These are phyloP conservation scores for Funneliformis geosporum DNA, from an alignment of 192 early-diverging fungal species.

Conservation along the genomic window DNA sequence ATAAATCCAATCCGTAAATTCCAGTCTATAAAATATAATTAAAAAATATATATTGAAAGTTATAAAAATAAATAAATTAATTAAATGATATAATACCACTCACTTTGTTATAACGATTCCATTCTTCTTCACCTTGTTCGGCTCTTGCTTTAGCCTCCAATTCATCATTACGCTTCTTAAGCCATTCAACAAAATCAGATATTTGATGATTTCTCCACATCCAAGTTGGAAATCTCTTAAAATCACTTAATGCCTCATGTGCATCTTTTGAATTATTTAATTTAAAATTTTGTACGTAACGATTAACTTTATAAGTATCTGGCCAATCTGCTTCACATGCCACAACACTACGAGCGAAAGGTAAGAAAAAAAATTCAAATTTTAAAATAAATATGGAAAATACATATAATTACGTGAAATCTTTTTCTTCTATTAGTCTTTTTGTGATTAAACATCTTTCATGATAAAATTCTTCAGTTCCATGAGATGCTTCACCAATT, in stretches of 20 bases:
- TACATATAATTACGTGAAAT: constrained; percentile 8
- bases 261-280: neutral
- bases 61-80: neutral
- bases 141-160: neutral
- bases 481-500: neutral
- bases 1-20: constrained; percentile 16
- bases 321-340: constrained; percentile 29
- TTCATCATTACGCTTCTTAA: constrained; percentile 11
- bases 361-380: neutral
- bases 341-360: neutral
- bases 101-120: constrained; percentile 2
- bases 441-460: constrained; percentile 30
- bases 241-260: neutral
- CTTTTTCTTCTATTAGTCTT: constrained; percentile 30
- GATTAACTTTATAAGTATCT: constrained; percentile 22
- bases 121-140: neutral
- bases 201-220: constrained; percentile 27
- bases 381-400: neutral
- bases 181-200: constrained; percentile 15
- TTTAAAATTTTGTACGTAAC: constrained; percentile 23
- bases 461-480: constrained; percentile 29
- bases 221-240: constrained; percentile 16
- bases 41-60: too few relatives aligned
- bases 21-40: neutral
- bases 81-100: neutral